Evolutionary conservation across 345 rosid species (phyloP).

Genomic region (Lepidium africanum): DNA sequence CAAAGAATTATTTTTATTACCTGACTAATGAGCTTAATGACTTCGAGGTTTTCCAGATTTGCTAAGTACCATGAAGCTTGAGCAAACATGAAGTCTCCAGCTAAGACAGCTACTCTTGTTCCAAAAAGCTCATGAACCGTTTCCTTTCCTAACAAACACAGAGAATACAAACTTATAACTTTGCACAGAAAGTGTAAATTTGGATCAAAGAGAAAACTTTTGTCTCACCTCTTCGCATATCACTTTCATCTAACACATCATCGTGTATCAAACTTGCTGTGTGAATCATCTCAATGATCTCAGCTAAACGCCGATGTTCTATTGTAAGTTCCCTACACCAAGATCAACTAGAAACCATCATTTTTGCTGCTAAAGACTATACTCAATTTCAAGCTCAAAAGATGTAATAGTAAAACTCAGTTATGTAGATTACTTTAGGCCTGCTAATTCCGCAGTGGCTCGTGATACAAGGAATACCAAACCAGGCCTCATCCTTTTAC

Average conservation of each 20-base stretch:
- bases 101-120: constrained; percentile 84
- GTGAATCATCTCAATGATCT: constrained; percentile 98
- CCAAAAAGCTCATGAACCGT: constrained; percentile 81
- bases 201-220: background rate
- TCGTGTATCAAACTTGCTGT: constrained; percentile 98
- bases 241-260: constrained; percentile 90
- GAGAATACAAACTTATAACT: background rate
- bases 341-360: constrained; percentile 7
- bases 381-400: background rate
- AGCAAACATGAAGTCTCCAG: constrained; percentile 97
- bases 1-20: constrained; percentile 29
- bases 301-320: constrained; percentile 85
- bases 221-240: constrained; percentile 79
- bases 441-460: constrained; percentile 77
- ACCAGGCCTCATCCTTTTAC: constrained; percentile 96
- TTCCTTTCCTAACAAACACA: constrained; percentile 56
- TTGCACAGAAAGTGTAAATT: background rate
- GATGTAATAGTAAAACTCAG: background rate
- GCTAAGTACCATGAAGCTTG: constrained; percentile 98
- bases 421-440: constrained; percentile 43
- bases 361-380: background rate
- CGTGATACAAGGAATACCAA: constrained; percentile 90
- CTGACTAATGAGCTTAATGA: constrained; percentile 96
- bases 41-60: constrained; percentile 87
- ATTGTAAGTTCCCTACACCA: constrained; percentile 62